Conservation (phyloP, 441 rosid genomes). For the Populus hybrid region DNA sequence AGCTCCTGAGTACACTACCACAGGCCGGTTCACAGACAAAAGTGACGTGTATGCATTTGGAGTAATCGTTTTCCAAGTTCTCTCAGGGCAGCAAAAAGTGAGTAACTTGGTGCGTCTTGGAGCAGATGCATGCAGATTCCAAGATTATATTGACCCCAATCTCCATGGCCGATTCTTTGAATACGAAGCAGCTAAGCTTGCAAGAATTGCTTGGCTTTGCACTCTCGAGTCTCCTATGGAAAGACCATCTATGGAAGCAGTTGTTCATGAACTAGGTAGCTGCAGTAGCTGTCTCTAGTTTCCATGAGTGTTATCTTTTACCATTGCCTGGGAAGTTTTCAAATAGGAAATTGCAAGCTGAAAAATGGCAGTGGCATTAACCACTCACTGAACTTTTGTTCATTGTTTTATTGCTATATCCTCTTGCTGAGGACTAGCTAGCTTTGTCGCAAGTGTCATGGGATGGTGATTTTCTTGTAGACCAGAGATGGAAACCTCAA, state of each 20-base stretch:
- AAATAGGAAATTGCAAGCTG: background rate
- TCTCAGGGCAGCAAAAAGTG: slow-evolving; percentile 69
- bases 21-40: slow-evolving; percentile 39
- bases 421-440: slow-evolving; percentile 20
- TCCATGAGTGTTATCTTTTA: background rate
- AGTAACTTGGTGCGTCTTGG: slow-evolving; percentile 46
- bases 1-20: too few relatives aligned
- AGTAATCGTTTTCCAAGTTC: slow-evolving; percentile 66
- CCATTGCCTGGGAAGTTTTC: background rate
- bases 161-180: slow-evolving; percentile 62
- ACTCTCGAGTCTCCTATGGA: slow-evolving; percentile 66
- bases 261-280: slow-evolving; percentile 64
- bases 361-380: background rate
- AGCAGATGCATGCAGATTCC: slow-evolving; percentile 56
- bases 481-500: background rate
- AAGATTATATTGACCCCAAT: slow-evolving; percentile 64
- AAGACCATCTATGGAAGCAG: slow-evolving; percentile 73
- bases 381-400: slow-evolving; percentile 12
- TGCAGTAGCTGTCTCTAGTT: slow-evolving; percentile 62
- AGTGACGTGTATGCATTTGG: slow-evolving; percentile 85
- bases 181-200: slow-evolving; percentile 72
- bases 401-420: background rate
- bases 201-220: slow-evolving; percentile 69
- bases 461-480: background rate
- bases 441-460: background rate